Conservation (phyloP, 2,329 filamentous ascomycete genomes). For the Epichloe scottii region DNA sequence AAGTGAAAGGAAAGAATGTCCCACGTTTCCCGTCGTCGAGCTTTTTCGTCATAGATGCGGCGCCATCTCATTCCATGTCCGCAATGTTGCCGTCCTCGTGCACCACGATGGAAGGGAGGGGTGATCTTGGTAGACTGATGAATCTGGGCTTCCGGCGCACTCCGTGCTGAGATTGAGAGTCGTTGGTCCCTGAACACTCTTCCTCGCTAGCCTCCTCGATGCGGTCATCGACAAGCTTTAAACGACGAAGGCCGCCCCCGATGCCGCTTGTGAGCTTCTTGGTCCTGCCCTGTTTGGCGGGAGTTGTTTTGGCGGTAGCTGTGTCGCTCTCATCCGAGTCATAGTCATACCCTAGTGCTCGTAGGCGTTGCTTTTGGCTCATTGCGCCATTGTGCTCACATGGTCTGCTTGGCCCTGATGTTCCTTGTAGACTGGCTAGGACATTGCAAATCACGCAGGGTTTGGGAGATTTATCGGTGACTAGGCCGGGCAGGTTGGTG, state of each 20-base stretch:
- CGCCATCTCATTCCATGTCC: background rate
- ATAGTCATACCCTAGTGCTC: slow-evolving; percentile 14
- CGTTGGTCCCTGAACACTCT: background rate
- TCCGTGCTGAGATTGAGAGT: background rate
- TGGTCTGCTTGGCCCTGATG: background rate
- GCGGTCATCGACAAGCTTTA: slow-evolving; percentile 6
- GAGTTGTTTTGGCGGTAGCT: background rate
- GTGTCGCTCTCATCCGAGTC: slow-evolving; percentile 10
- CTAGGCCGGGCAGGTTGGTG: slow-evolving; percentile 21
- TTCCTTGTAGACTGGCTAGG: slow-evolving; percentile 2
- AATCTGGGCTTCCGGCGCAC: slow-evolving; percentile 2
- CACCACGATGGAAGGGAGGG: background rate
- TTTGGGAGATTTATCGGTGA: background rate
- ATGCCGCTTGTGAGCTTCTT: slow-evolving; percentile 5
- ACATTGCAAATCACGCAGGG: slow-evolving; percentile 9
- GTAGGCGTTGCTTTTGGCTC: slow-evolving; percentile 11
- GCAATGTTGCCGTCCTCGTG: background rate
- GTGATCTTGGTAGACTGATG: background rate
- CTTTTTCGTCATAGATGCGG: background rate
- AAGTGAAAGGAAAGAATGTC: background rate
- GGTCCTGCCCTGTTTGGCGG: background rate
- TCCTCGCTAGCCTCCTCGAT: slow-evolving; percentile 7
- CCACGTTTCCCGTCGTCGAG: background rate
- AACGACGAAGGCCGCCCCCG: slow-evolving; percentile 5
- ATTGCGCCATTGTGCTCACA: slow-evolving; percentile 6